Base-by-base conservation (phyloP, 768 basidiomycete genomes). In the Podaxis sp. region DNA sequence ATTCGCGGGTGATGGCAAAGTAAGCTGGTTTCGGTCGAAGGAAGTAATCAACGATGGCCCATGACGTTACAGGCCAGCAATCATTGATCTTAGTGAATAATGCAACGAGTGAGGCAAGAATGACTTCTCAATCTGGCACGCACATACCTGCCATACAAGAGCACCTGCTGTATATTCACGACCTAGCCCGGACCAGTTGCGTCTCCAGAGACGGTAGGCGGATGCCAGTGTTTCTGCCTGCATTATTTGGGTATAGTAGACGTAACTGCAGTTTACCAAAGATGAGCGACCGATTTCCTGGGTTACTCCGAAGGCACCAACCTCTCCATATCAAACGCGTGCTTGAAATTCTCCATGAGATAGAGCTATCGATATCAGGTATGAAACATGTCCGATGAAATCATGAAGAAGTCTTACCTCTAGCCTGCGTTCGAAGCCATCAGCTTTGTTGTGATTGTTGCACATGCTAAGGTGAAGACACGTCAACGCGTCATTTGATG, bases 201-300 rank as follows among this genome's bases (percentile, higher is more conserved):
- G 81, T 59, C 94, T 79, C 96, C 95, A 98, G 0, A 93, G 77
- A 18, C 91, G 85, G 71, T 93, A 97, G 0, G 96, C 96, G 21
- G 90, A 85, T 1, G 87, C 85, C 18, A 98, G 79, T 1, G 90
- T 87, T 73, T 98, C 95, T 3, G 95, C 91, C 73, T 98, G 96
- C 92, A 98, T 95, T 58, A 96, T 76, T 73, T 98, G 96, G 4
- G 96, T 96, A 68, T 91, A 93, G 73, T 94, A 98, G 13, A 92
- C 82, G 74, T 95, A 97, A 71, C 91, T 93, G 44, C 38, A 48
- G 42, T 44, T 42, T 44, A 44, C 58, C 48, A 38, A 25, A 44
- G 42, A 48, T 52, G 57, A 44, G 25, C 13, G 61, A 46, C 50
- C 25, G 10, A 55, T 48, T 48, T 27, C 38, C 40, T 21, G 32